Base-by-base conservation (phyloP, 495 filamentous ascomycete genomes). In the Pyronema omphalodes region DNA sequence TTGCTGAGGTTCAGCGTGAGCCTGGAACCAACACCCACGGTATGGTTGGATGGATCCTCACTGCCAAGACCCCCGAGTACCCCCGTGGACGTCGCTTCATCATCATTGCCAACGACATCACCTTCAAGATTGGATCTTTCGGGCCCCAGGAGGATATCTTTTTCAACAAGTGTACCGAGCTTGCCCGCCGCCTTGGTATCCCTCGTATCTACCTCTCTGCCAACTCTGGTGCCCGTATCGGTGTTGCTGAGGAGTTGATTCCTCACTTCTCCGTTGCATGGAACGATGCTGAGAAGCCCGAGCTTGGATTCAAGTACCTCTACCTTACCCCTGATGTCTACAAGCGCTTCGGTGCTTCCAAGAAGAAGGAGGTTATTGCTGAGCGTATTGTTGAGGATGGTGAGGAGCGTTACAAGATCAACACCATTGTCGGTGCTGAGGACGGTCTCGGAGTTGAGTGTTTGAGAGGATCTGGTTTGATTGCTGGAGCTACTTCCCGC, bases 1-100 rank as follows among this genome's bases (percentile, higher is more conserved):
- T 98, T 48, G 80, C 84, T 36, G 91, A 98, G 69, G 88, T 98
- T 55, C 79, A 82, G 57, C 84, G 91, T 54, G 93, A 95, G 64
- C 84, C 91, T 44, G 91, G 91, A 60, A 87, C 85, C 57, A 98
- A 98, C 73, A 82, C 77, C 35, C 85, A 88, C 66, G 91, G 93
- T 71, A 98, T 98, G 91, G 89, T 98, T 55, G 93, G 86, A 54
- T 98, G 91, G 91, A 74, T 98, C 54, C 80, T 95, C 66, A 93
- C 84, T 55, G 93, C 88, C n/a, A 83, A 82, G 62, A 96, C 93
- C 0, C 91, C 93, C n/a, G 91, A 98, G 68, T 98, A 96, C 65
- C 91, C 91, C 43, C 76, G 80, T 56, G 91, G 91, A 53, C 75
- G 91, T 52, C 82, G 85, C 62, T 96, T 96, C 69, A 75, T 98